phyloP scores from a whole-genome alignment of 106 monocot species.

The Iris macrosiphon region DNA sequence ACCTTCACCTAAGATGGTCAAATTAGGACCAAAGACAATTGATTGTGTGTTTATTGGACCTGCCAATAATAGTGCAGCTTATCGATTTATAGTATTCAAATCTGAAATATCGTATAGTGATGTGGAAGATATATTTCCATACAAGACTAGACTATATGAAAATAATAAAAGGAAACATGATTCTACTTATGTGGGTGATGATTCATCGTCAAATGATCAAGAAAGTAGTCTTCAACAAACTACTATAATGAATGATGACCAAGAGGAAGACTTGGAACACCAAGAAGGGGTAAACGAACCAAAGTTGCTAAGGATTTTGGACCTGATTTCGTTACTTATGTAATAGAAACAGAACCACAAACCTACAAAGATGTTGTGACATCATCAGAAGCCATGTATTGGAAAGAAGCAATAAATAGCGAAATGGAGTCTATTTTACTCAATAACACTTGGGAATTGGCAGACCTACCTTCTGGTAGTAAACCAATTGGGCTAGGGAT shows the following conservation, averaged over 20 bases:
- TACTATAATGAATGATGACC: neutral
- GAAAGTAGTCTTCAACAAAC: neutral
- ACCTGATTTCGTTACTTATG: neutral
- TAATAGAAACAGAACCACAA: neutral
- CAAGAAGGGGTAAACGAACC: neutral
- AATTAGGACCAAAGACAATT: neutral
- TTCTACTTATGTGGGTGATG: no score
- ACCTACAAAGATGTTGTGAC: neutral
- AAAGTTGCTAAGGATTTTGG: neutral
- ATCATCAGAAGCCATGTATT: neutral
- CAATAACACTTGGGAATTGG: neutral
- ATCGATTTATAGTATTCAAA: neutral
- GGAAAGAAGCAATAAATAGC: no score
- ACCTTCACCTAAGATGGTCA: no score
- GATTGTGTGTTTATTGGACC: constrained; percentile 2
- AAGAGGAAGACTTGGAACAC: neutral
- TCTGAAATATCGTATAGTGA: neutral
- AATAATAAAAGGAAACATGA: no score
- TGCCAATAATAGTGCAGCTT: neutral
- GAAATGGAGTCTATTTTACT: neutral
- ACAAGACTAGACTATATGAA: no score
- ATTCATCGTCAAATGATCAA: no score
- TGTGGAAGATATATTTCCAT: no score
- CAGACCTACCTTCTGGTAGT: neutral
- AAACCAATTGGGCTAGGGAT: neutral